A percentile compares a stretch with the other conserved stretches of the same genome.
Conservation (phyloP, 371 early-diverging fungal species). For the Mucor lusitanicus region DNA sequence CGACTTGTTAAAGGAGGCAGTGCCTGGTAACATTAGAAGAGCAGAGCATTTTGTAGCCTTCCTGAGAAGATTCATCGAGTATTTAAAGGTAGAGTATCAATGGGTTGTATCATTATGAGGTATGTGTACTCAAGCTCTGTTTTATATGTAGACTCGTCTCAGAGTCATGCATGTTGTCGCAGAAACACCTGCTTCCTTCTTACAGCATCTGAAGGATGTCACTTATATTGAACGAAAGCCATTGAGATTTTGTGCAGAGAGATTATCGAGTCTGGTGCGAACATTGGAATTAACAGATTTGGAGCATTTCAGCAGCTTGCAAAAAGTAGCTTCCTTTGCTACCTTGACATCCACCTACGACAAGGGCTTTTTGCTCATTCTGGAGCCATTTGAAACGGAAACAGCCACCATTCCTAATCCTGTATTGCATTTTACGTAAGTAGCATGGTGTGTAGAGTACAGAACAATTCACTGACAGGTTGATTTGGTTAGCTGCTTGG, state of each 20-base stretch:
- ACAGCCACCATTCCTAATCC: slow-evolving; percentile 94
- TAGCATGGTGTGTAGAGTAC: no score
- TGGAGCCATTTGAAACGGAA: slow-evolving; percentile 98
- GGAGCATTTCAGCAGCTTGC: slow-evolving; percentile 84
- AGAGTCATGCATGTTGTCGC: slow-evolving; percentile 98
- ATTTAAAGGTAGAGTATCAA: slow-evolving; percentile 77
- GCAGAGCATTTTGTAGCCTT: slow-evolving; percentile 99
- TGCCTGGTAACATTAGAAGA: slow-evolving; percentile 98
- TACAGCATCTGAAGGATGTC: slow-evolving; percentile 91
- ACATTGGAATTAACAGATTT: slow-evolving; percentile 92
- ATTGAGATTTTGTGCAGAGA: slow-evolving; percentile 91
- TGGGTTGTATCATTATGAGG: neutral
- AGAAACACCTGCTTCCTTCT: slow-evolving; percentile 92
- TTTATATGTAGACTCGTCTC: slow-evolving; percentile 78
- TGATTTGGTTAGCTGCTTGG: slow-evolving; percentile 78
- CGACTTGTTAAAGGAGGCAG: slow-evolving; percentile 89
- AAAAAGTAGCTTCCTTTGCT: slow-evolving; percentile 93
- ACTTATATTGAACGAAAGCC: slow-evolving; percentile 95
- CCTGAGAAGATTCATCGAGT: slow-evolving; percentile 96
- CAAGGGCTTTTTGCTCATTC: slow-evolving; percentile 94
- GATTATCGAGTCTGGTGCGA: slow-evolving; percentile 87
- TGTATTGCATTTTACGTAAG: slow-evolving; percentile 84
- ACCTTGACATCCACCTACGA: slow-evolving; percentile 96
- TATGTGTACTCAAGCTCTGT: neutral
- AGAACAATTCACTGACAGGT: neutral